A percentile compares a stretch with the other conserved stretches of the same genome.
phyloP scores from a whole-genome alignment of 2,329 filamentous ascomycete genomes.

The Furcasterigmium sp. region DNA sequence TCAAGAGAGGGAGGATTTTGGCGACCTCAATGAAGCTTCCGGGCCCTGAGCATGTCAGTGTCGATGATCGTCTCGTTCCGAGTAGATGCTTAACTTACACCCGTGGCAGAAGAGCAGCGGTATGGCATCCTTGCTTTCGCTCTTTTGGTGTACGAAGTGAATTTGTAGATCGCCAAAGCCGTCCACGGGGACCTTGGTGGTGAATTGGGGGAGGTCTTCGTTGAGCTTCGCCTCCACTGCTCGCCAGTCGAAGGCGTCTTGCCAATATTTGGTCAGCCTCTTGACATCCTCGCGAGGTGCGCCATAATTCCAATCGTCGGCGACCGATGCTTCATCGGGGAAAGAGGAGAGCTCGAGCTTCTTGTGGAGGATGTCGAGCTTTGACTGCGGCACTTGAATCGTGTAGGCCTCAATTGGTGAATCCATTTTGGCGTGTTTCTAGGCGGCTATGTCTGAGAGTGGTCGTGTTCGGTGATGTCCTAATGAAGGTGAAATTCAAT shows the following conservation, averaged over 20 bases:
- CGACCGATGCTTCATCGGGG: constrained; percentile 22
- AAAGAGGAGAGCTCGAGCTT: constrained; percentile 24
- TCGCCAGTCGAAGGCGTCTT: constrained; percentile 56
- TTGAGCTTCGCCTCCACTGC: constrained; percentile 55
- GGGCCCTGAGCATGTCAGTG: constrained; percentile 35
- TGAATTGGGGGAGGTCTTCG: constrained; percentile 48
- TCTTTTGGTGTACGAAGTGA: constrained; percentile 59
- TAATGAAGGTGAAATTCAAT: no score
- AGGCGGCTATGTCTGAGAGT: not conserved
- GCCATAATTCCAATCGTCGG: constrained; percentile 26
- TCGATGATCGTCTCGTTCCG: not conserved
- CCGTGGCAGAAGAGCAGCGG: constrained; percentile 66
- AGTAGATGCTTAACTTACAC: no score
- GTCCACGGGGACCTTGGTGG: constrained; percentile 43
- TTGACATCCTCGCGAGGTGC: constrained; percentile 23
- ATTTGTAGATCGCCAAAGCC: constrained; percentile 55
- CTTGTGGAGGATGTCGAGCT: not conserved
- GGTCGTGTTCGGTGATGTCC: no score
- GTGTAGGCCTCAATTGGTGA: not conserved
- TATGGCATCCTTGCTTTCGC: constrained; percentile 44
- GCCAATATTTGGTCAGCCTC: constrained; percentile 31
- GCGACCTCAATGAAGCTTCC: constrained; percentile 63
- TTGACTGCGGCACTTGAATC: not conserved
- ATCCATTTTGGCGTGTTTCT: not conserved
- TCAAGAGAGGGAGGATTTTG: constrained; percentile 52